Base-by-base conservation (phyloP, 1,284 basidiomycete species). In the Anthracocystis panici-leucophaei region DNA sequence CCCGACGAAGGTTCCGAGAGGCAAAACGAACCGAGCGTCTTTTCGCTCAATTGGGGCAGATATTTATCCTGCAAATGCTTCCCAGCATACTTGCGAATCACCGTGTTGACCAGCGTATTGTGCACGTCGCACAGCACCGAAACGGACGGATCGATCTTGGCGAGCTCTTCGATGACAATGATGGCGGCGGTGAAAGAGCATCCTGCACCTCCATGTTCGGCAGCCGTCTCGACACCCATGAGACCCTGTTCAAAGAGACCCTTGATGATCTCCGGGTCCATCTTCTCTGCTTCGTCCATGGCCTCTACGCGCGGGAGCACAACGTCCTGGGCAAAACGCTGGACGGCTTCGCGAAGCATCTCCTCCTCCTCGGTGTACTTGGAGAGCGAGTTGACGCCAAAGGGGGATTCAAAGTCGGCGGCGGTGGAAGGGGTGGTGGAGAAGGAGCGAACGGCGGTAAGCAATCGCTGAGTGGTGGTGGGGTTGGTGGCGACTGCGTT, bases 71-170 rank as follows among this genome's bases (percentile, higher is more conserved):
- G 90, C 82, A 98, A 91, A 77, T 91, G 91, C 78, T 92, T 89
- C 29, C 89, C 92, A 5, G 91, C 96, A 85, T 97, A 93, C 81
- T 91, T 91, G 71, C 95, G 90, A 78, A 99, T 87, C 76, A 99
- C 92, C 31, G 96, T 98, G 88, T 97, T 97, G 80, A 98, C 86
- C 3, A 82, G 72, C 18, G 78, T 81, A 86, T 99, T 99, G 89
- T 99, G 96, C 6, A 99, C 96, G 84, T 99, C 96, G 80, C 94
- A 95, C 82, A 97, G 87, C 42, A 99, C 96, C 9, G 95, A 97
- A 20, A 99, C 96, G 0, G 94, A 95, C 0, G 96, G 93, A 86
- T 99, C 96, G 49, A 98, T 89, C 83, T 94, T 95, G 55, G 97
- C 95, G 16, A 99, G 91, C 86, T 99, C 97, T 80, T 99, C 96